Conservation (phyloP, 2,329 filamentous ascomycete genomes). For the Coniochaeta prunicola region DNA sequence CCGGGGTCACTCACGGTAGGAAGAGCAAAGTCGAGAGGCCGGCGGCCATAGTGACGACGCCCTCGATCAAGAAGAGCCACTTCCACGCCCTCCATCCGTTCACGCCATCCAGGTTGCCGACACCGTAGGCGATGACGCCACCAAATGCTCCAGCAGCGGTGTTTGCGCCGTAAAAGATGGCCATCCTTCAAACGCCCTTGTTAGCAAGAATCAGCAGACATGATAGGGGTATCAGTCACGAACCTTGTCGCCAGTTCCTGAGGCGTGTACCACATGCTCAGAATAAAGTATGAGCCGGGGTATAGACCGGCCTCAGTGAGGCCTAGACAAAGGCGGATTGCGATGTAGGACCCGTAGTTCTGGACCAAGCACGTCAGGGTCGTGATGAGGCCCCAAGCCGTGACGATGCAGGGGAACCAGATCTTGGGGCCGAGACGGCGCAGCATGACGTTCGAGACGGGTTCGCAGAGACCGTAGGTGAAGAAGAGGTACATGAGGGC, state of each 20-base stretch:
- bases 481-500: conserved; percentile 24
- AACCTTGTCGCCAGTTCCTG: conserved; percentile 11
- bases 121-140: conserved; percentile 29
- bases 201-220: background rate
- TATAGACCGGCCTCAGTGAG: conserved; percentile 16
- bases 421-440: conserved; percentile 28
- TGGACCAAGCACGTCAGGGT: background rate
- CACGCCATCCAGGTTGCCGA: conserved; percentile 11
- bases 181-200: conserved; percentile 2
- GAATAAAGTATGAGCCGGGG: conserved; percentile 15
- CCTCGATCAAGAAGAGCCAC: conserved; percentile 12
- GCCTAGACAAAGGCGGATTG: conserved; percentile 11
- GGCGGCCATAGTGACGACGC: conserved; percentile 11
- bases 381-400: conserved; percentile 7
- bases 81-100: background rate
- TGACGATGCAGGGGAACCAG: conserved; percentile 14
- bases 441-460: conserved; percentile 20
- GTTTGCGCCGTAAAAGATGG: conserved; percentile 22
- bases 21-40: conserved; percentile 5
- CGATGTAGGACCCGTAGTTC: background rate
- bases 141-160: conserved; percentile 26
- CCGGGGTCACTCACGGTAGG: background rate
- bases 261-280: conserved; percentile 15
- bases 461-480: conserved; percentile 14
- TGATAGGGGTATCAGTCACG: background rate